Base-by-base conservation (phyloP, 495 filamentous ascomycete species). In the Oleoguttula mirabilis region DNA sequence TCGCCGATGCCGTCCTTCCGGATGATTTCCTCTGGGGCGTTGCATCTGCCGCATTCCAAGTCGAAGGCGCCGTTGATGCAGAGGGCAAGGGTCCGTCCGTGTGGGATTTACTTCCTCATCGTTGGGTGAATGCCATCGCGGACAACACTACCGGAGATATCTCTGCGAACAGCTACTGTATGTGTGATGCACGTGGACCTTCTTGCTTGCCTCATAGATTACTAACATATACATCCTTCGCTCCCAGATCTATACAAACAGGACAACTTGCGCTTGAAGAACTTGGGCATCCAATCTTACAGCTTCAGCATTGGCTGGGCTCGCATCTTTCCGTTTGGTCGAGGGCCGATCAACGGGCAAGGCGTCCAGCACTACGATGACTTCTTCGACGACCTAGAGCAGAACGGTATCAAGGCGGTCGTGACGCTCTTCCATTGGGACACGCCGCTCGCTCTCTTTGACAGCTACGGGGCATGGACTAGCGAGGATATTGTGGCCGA, bases 401-500 rank as follows among this genome's bases (percentile, higher is more conserved):
- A 43, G 14, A 55, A 56, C 36, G 41, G 36, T 32, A 42, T 59
- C 7, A 48, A 32, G 12, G 47, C 54, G 11, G 35, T 47, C 11
- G 46, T 55, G 1, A 59, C 56, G 0, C 41, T 59, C 0, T 57
- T 52, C 39, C 56, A 60, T 40, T 57, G 54, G 56, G 56, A 60
- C 25, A 38, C 47, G 10, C 56, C 56, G 0, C 54, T 56, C 7
- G 46, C 38, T 22, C 44, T 59, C 16, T 52, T 55, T 21, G 54
- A 59, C 32, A 41, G 45, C 12, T 59, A 59, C 35, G 54, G 30
- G 50, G 51, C 51, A 33, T 60, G 25, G 36, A 42, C 43, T 1
- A 44, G 24, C 27, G 8, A 32, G n/a, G 36, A 51, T 5, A 55
- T 55, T 32, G 46, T 55, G 0, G 24, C 36, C 10, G 51, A 60